A percentile compares a stretch with the other conserved stretches of the same genome.
Conservation (phyloP, 148 eudicot genomes). For the Rhododendron ovatum region DNA sequence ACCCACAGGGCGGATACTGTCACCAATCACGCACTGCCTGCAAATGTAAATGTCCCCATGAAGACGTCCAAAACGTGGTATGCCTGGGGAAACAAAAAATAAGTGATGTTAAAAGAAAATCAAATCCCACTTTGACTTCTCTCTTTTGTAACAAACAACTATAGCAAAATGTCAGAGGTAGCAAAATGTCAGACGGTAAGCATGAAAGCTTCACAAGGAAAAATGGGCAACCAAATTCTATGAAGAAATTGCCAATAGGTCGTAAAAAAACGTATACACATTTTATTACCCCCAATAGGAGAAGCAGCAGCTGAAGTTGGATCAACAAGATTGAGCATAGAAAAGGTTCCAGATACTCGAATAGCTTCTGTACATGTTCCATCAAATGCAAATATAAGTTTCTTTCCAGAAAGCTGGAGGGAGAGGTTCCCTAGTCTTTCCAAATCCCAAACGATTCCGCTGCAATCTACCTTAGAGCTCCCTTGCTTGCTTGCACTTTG, state of each 20-base stretch:
- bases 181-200: not conserved
- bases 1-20: slow-evolving; percentile 84
- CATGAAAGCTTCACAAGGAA: not conserved
- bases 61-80: slow-evolving; percentile 98
- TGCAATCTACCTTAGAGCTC: slow-evolving; percentile 63
- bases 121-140: not conserved
- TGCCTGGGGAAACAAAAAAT: slow-evolving; percentile 41
- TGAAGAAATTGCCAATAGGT: not conserved
- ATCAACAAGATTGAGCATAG: slow-evolving; percentile 96
- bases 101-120: not conserved
- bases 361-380: slow-evolving; percentile 81
- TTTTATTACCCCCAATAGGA: slow-evolving; percentile 68
- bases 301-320: slow-evolving; percentile 97
- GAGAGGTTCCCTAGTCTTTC: slow-evolving; percentile 90
- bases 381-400: slow-evolving; percentile 96
- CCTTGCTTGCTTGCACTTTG: slow-evolving; percentile 63
- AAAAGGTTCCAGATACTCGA: slow-evolving; percentile 70
- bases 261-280: not conserved
- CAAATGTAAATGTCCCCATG: slow-evolving; percentile 84
- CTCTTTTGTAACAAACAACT: not conserved
- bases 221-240: not conserved
- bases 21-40: slow-evolving; percentile 87
- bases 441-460: slow-evolving; percentile 97
- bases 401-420: slow-evolving; percentile 83
- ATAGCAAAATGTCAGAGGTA: not conserved